These are phyloP conservation scores for Aspergillus sp. DNA, from an alignment of 2,329 filamentous ascomycete genomes.

Conservation along the genomic window DNA sequence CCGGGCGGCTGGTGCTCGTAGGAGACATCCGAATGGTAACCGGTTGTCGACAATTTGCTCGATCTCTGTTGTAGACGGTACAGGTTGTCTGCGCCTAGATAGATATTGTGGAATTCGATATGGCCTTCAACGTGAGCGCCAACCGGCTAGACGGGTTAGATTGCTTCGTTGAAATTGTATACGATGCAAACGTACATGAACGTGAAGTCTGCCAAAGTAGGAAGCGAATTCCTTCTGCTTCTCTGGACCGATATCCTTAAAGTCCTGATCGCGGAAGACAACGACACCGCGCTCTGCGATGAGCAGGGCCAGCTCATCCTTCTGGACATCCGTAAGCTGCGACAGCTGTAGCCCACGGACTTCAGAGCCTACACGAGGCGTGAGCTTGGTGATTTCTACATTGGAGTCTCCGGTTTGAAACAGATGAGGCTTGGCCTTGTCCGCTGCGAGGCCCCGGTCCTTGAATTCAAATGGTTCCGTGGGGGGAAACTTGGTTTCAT, in stretches of 20 bases:
- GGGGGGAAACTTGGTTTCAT: background rate
- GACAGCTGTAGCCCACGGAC: conserved; percentile 51
- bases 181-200: conserved; percentile 14
- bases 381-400: conserved; percentile 14
- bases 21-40: conserved; percentile 27
- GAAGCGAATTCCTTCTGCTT: conserved; percentile 36
- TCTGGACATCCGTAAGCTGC: conserved; percentile 48
- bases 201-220: conserved; percentile 29
- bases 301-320: conserved; percentile 60
- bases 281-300: conserved; percentile 63
- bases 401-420: conserved; percentile 1
- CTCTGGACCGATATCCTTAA: conserved; percentile 41
- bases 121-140: conserved; percentile 15
- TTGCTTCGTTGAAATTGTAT: background rate
- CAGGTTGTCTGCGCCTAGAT: conserved; percentile 12
- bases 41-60: conserved; percentile 1
- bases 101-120: conserved; percentile 4
- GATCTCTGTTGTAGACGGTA: background rate
- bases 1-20: conserved; percentile 32
- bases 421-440: conserved; percentile 36
- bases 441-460: conserved; percentile 40
- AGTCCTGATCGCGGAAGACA: conserved; percentile 57
- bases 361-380: conserved; percentile 48
- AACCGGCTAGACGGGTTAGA: background rate
- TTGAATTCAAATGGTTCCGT: conserved; percentile 17